These are phyloP conservation scores for Bretziella fagacearum DNA, from an alignment of 2,329 filamentous ascomycete species.

Conservation along the genomic window DNA sequence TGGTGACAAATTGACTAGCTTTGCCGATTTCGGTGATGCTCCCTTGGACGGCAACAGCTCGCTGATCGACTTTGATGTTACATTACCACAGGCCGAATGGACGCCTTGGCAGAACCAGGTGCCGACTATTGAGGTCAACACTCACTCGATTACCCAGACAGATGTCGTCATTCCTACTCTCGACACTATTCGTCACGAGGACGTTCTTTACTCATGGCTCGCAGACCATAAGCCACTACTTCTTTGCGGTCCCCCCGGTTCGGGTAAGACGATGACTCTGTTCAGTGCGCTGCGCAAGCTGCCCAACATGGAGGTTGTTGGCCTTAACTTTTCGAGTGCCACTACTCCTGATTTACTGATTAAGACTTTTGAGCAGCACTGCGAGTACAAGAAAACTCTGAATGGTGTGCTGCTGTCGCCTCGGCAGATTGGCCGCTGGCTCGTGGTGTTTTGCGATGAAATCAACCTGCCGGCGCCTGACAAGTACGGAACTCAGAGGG, in stretches of 20 bases:
- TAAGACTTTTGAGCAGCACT: conserved; percentile 99
- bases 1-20: conserved; percentile 64
- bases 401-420: conserved; percentile 92
- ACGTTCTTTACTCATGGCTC: conserved; percentile 98
- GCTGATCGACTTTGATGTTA: conserved; percentile 90
- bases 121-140: conserved; percentile 89
- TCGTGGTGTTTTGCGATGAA: conserved; percentile 97
- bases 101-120: conserved; percentile 87
- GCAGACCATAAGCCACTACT: conserved; percentile 95
- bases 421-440: conserved; percentile 90
- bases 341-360: conserved; percentile 95
- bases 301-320: conserved; percentile 97
- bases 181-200: conserved; percentile 93
- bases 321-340: conserved; percentile 97
- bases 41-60: conserved; percentile 61
- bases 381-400: conserved; percentile 96
- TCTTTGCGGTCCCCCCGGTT: conserved; percentile 92
- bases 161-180: conserved; percentile 97
- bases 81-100: conserved; percentile 77
- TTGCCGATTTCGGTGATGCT: conserved; percentile 76
- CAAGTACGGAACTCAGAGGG: conserved; percentile 91
- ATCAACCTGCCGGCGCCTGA: conserved; percentile 97
- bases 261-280: conserved; percentile 98
- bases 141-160: conserved; percentile 92
- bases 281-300: conserved; percentile 95